Evolutionary conservation across 331 rosid genomes (phyloP).

Genomic region (Malus hybrid): DNA sequence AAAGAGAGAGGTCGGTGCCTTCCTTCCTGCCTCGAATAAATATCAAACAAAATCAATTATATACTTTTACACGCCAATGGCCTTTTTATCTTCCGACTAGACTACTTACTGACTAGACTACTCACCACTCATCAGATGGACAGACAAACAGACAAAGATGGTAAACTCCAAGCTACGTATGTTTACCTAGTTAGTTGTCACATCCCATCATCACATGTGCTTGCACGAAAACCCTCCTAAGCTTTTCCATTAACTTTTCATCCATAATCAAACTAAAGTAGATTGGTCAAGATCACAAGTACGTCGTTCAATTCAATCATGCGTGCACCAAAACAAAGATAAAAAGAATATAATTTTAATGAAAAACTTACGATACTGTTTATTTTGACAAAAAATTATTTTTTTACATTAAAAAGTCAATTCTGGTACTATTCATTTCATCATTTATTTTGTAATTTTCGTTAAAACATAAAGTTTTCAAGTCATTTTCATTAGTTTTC

Average conservation of each 20-base stretch:
- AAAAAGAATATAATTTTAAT: background rate
- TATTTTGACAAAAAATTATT: no score
- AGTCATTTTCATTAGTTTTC: no score
- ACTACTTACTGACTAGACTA: no score
- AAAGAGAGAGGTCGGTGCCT: no score
- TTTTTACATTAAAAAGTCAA: no score
- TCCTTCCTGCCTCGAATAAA: background rate
- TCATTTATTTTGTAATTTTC: no score
- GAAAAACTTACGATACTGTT: no score
- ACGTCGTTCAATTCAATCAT: background rate
- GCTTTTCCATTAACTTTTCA: background rate
- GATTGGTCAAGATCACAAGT: no score
- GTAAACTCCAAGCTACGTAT: background rate
- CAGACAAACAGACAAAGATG: background rate
- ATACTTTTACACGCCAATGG: background rate
- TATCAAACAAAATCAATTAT: background rate
- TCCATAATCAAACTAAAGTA: background rate
- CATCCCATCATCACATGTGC: background rate
- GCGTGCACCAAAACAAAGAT: background rate
- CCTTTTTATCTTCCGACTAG: no score
- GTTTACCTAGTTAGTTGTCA: background rate
- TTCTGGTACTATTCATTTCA: no score
- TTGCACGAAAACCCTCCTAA: no score
- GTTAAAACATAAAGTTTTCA: no score
- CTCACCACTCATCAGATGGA: background rate